phyloP scores from a whole-genome alignment of 2,329 filamentous ascomycete species.

The Phialocephala sp. region DNA sequence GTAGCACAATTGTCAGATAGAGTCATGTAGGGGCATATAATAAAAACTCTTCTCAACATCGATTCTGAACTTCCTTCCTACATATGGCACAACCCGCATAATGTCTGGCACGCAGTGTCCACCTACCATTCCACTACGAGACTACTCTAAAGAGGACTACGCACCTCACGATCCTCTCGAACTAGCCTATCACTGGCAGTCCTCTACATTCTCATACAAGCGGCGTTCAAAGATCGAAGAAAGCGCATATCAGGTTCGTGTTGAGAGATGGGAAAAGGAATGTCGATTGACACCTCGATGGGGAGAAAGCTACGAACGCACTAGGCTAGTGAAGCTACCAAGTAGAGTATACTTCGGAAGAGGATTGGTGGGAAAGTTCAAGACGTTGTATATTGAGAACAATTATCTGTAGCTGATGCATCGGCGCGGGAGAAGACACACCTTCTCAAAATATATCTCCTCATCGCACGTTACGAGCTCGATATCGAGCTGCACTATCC shows the following conservation, averaged over 20 bases:
- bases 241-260: not conserved
- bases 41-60: not conserved
- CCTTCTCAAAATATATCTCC: too few species aligned
- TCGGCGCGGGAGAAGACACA: too few species aligned
- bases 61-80: not conserved
- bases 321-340: slow-evolving; percentile 4
- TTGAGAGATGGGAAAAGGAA: not conserved
- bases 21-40: too few species aligned
- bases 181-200: not conserved
- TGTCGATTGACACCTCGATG: not conserved
- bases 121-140: not conserved
- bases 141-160: slow-evolving; percentile 6
- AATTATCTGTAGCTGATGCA: not conserved
- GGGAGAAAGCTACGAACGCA: not conserved
- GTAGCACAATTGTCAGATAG: too few species aligned
- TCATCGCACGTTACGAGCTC: too few species aligned
- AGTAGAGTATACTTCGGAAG: slow-evolving; percentile 5
- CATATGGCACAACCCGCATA: not conserved
- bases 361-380: slow-evolving; percentile 1
- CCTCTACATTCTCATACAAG: slow-evolving; percentile 3
- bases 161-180: slow-evolving; percentile 5
- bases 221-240: not conserved
- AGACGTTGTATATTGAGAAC: slow-evolving; percentile 7
- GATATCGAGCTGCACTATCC: too few species aligned
- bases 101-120: not conserved